phyloP scores from a whole-genome alignment of 176 grass and related monocot species.

The Hsuehochloa calcarea region DNA sequence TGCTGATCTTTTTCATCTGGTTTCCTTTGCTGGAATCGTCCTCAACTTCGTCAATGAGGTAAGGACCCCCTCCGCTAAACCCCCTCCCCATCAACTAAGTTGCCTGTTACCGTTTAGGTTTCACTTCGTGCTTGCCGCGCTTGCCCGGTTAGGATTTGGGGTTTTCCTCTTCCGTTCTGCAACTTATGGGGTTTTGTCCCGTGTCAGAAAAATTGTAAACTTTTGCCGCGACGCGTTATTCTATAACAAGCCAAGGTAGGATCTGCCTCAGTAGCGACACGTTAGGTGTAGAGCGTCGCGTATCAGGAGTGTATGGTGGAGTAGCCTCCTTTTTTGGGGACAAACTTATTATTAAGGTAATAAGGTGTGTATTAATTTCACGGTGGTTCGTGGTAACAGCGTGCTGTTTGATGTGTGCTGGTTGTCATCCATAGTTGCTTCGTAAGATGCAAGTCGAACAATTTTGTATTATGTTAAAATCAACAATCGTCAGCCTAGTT shows the following conservation, averaged over 20 bases:
- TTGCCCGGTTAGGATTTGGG: not conserved
- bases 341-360: not conserved
- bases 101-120: not conserved
- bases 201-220: not conserved
- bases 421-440: not conserved
- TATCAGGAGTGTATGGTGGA: not conserved
- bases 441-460: not conserved
- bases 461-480: not conserved
- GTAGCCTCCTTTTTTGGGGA: not conserved
- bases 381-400: not conserved
- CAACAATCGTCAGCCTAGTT: not conserved
- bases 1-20: not conserved
- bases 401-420: not conserved
- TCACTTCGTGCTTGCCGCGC: too few relatives aligned
- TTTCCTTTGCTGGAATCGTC: constrained; percentile 67
- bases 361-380: not conserved
- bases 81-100: not conserved
- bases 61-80: not conserved
- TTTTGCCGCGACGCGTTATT: not conserved
- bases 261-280: not conserved
- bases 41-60: constrained; percentile 91
- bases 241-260: not conserved
- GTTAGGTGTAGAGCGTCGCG: not conserved
- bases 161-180: not conserved
- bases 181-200: not conserved